Evolutionary conservation across 2,329 filamentous ascomycete species (phyloP).

Genomic region (Cytospora paraplurivora): DNA sequence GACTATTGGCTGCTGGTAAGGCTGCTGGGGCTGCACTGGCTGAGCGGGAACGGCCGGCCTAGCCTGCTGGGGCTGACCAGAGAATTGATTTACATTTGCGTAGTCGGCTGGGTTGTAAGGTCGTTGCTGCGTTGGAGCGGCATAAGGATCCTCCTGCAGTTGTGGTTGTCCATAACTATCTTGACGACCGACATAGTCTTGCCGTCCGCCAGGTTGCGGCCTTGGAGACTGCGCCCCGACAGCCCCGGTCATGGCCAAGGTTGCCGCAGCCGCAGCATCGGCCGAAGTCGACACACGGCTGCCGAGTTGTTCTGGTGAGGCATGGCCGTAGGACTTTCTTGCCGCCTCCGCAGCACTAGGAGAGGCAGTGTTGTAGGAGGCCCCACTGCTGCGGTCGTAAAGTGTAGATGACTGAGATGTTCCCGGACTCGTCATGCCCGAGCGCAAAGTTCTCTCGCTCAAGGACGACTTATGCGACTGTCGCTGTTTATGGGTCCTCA

Average conservation of each 20-base stretch:
- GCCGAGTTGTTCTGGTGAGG: conserved; percentile 50
- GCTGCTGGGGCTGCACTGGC: conserved; percentile 41
- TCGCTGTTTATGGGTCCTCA: conserved; percentile 72
- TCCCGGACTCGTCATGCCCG: conserved; percentile 50
- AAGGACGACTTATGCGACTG: conserved; percentile 62
- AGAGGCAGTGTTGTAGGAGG: conserved; percentile 39
- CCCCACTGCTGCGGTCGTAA: conserved; percentile 28
- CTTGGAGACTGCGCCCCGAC: conserved; percentile 41
- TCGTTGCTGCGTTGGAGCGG: conserved; percentile 53
- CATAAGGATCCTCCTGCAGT: conserved; percentile 43
- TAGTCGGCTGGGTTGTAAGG: conserved; percentile 81
- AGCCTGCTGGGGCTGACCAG: conserved; percentile 45
- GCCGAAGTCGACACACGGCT: conserved; percentile 55
- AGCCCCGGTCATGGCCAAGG: conserved; percentile 59
- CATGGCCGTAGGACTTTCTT: conserved; percentile 63
- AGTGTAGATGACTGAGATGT: conserved; percentile 36
- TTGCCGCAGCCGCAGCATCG: conserved; percentile 56
- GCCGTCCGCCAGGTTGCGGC: conserved; percentile 37
- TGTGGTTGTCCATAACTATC: conserved; percentile 36
- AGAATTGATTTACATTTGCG: conserved; percentile 55
- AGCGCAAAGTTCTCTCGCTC: conserved; percentile 67
- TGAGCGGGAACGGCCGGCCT: conserved; percentile 29
- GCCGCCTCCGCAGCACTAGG: conserved; percentile 64
- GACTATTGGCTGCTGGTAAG: conserved; percentile 37
- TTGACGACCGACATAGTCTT: conserved; percentile 39